phyloP scores from a whole-genome alignment of 257 asterid species.

The Ocimum tenuiflorum region DNA sequence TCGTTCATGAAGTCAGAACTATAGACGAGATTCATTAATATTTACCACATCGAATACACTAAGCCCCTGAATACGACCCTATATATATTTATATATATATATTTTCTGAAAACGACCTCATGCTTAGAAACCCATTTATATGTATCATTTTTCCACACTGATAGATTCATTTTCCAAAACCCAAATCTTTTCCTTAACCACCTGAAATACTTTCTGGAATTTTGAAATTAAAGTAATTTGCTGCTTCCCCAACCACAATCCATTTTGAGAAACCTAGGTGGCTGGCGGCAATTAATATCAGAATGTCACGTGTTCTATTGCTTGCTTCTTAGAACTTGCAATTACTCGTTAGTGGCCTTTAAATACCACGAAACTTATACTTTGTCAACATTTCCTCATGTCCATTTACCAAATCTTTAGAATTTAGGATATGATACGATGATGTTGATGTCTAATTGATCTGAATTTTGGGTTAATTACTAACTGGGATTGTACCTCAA shows the following conservation, averaged over 20 bases:
- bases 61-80: too few species aligned
- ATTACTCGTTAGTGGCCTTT: not conserved
- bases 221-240: not conserved
- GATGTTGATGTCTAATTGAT: not conserved
- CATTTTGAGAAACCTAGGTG: not conserved
- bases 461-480: too few species aligned
- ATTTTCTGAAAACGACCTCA: not conserved
- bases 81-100: not conserved
- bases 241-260: constrained; percentile 7
- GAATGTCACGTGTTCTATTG: constrained; percentile 9
- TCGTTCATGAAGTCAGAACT: too few species aligned
- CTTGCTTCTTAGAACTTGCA: constrained; percentile 6
- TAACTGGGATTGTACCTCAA: too few species aligned
- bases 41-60: too few species aligned
- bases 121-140: not conserved
- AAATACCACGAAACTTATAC: not conserved
- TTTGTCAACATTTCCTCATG: not conserved
- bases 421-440: too few species aligned
- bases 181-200: constrained; percentile 24
- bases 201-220: constrained; percentile 12
- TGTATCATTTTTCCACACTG: constrained; percentile 15
- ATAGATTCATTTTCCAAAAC: constrained; percentile 20
- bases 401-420: not conserved
- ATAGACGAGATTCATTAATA: too few species aligned
- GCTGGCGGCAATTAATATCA: too few species aligned